Evolutionary conservation across 148 eudicot species (phyloP).

Genomic region (Rhododendron mucronatum): DNA sequence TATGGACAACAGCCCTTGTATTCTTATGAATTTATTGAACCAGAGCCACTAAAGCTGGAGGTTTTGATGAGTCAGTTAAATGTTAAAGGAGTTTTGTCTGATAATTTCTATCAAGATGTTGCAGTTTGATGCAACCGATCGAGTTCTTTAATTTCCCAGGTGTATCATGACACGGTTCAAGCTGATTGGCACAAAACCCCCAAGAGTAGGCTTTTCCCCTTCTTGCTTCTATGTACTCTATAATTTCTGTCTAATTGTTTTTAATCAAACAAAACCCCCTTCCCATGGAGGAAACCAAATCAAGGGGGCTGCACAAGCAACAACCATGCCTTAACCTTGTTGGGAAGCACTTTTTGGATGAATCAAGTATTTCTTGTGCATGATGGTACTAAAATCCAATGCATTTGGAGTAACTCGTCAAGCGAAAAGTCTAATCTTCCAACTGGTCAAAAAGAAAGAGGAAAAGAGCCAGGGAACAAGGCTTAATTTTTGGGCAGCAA

Average conservation of each 20-base stretch:
- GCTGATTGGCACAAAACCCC: conserved; percentile 67
- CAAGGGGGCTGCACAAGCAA: no score
- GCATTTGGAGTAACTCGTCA: not conserved
- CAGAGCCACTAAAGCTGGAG: no score
- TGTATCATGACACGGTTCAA: conserved; percentile 66
- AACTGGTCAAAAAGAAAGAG: not conserved
- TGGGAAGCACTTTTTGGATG: not conserved
- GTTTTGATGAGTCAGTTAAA: no score
- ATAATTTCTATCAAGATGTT: no score
- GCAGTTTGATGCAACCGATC: conserved; percentile 41
- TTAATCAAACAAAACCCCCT: no score
- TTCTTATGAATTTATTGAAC: no score
- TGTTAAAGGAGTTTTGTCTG: no score
- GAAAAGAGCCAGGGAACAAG: not conserved
- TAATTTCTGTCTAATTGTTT: no score
- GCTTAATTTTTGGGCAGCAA: not conserved
- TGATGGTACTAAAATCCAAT: not conserved
- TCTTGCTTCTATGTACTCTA: no score
- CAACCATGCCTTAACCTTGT: not conserved
- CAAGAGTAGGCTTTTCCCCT: no score
- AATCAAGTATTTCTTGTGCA: not conserved
- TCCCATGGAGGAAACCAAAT: no score
- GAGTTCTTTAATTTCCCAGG: conserved; percentile 34
- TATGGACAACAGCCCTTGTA: no score
- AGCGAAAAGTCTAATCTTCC: not conserved